phyloP scores from a whole-genome alignment of 2,329 filamentous ascomycete species.

The Colletotrichum zoysiae region DNA sequence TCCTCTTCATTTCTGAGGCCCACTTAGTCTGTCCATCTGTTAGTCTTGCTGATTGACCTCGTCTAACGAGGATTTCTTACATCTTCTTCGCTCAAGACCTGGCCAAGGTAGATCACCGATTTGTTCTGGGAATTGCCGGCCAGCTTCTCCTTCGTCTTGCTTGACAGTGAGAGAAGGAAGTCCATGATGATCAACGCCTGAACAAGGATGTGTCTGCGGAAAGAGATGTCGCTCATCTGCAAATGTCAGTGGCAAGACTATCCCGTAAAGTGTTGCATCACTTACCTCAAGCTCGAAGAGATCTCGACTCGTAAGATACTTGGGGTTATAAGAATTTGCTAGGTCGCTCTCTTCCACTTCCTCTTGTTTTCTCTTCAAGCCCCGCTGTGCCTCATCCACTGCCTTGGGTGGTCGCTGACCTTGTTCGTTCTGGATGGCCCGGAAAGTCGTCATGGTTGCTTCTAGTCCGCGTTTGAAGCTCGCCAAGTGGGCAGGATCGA shows the following conservation, averaged over 20 bases:
- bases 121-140: slow-evolving; percentile 79
- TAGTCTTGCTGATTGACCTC: slow-evolving; percentile 1
- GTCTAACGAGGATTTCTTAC: slow-evolving; percentile 62
- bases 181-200: slow-evolving; percentile 95
- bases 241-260: slow-evolving; percentile 43
- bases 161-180: slow-evolving; percentile 91
- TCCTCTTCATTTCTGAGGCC: slow-evolving; percentile 81
- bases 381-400: slow-evolving; percentile 73
- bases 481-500: slow-evolving; percentile 77
- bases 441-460: slow-evolving; percentile 70
- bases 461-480: slow-evolving; percentile 85
- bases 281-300: slow-evolving; percentile 89
- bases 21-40: slow-evolving; percentile 75
- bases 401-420: slow-evolving; percentile 62
- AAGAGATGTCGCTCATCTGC: slow-evolving; percentile 91
- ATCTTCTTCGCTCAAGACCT: slow-evolving; percentile 84
- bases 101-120: slow-evolving; percentile 84
- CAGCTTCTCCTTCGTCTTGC: slow-evolving; percentile 84
- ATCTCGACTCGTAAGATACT: slow-evolving; percentile 97
- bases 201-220: slow-evolving; percentile 92
- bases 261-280: slow-evolving; percentile 53
- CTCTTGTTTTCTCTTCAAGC: slow-evolving; percentile 78
- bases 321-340: slow-evolving; percentile 89
- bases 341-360: slow-evolving; percentile 65
- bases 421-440: slow-evolving; percentile 63